Evolutionary conservation across 73 alveolate species (phyloP).

Genomic region (Paramecium primaurelia): DNA sequence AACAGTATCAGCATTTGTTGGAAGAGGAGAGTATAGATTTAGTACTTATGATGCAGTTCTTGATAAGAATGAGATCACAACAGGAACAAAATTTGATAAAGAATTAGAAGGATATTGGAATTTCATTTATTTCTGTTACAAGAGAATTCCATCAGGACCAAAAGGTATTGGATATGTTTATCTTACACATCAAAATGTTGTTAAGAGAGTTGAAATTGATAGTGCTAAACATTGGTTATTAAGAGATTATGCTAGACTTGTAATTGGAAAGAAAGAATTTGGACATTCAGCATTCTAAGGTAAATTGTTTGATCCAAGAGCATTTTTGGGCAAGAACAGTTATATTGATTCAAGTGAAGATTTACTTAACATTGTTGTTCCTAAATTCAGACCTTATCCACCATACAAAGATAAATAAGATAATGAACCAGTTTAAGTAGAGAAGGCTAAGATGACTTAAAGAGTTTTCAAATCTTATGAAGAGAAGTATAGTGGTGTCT

Average conservation of each 20-base stretch:
- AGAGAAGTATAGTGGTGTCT: slow-evolving; percentile 47
- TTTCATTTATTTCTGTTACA: slow-evolving; percentile 16
- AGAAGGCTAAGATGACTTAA: neutral
- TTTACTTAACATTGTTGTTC: neutral
- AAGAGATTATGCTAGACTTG: slow-evolving; percentile 40
- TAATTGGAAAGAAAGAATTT: slow-evolving; percentile 33
- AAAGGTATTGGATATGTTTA: slow-evolving; percentile 33
- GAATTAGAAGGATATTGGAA: slow-evolving; percentile 55
- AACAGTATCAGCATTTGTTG: neutral
- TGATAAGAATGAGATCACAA: neutral
- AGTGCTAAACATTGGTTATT: slow-evolving; percentile 38
- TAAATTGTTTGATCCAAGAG: slow-evolving; percentile 37
- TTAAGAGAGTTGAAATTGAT: slow-evolving; percentile 41
- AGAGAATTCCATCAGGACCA: slow-evolving; percentile 18
- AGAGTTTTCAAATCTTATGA: slow-evolving; percentile 15
- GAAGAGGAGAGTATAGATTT: neutral
- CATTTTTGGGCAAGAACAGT: neutral
- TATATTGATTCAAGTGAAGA: slow-evolving; percentile 28
- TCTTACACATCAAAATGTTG: neutral
- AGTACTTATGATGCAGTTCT: slow-evolving; percentile 26
- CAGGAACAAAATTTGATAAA: neutral
- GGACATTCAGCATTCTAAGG: slow-evolving; percentile 37
- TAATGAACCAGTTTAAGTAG: slow-evolving; percentile 31
- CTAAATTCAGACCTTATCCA: slow-evolving; percentile 25
- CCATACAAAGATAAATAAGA: slow-evolving; percentile 46